Evolutionary conservation across 345 rosid species (phyloP), one percentile per base, ranked within the genome.

Genomic region (Xanthoceras sorbifolium): DNA sequence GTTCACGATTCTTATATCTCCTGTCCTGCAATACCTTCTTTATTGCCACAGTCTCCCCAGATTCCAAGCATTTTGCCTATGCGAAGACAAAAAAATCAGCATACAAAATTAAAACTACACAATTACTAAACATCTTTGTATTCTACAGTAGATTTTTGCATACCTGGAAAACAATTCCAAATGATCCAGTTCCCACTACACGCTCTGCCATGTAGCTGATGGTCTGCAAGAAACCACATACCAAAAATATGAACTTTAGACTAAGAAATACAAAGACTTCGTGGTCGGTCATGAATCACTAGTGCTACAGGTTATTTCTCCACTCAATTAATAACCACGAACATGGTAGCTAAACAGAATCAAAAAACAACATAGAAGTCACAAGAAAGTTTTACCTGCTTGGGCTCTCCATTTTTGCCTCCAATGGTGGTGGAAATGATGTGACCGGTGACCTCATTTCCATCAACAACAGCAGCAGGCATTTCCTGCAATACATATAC

Each of bases 121-220:
- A 66, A 17, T 28, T 31, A 23, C 4, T 14, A 17, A 9, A 17
- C 29, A 29, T 14, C 0, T 55, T 23, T 9, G 9, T 22, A 57
- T 22, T 25, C 65, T 11, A n/a, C 18, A 31, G 17, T 7, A 40
- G 23, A 36, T 22, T 32, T 38, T 32, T 55, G 18, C 44, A 6
- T 76, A 87, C 93, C 92, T 93, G 97, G 82, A 93, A 93, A 55
- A 93, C 97, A 32, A 93, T 86, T 25, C 97, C 97, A 75, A 93
- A 93, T 1, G 97, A 91, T 28, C 97, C 97, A 52, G 90, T 89
- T 42, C 97, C 97, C 6, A 93, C 95, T 52, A 93, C 90, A 25
- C 97, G 88, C 89, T 93, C 97, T 38, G 97, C 96, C 97, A 93
- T 93, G 86, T 91, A 93, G 80, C 97, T 93, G 72, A 93, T 93